Conservation (phyloP, 2,329 filamentous ascomycete species). For the Pestalotiopsis sp. region DNA sequence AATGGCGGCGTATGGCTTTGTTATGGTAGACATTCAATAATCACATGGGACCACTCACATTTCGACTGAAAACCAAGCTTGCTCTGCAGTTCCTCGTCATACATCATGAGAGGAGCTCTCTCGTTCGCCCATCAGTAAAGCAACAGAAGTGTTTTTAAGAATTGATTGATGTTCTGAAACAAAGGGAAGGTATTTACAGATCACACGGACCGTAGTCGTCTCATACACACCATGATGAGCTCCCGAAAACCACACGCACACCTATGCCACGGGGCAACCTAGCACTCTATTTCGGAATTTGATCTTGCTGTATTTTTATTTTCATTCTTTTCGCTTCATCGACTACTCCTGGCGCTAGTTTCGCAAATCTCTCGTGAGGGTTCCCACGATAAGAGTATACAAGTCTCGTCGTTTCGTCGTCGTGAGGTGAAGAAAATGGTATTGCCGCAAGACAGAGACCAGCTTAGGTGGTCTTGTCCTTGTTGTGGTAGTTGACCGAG, state of each 20-base stretch:
- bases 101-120: too few species aligned
- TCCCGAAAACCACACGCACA: background rate
- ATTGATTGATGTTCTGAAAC: constrained; percentile 7
- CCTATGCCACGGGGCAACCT: background rate
- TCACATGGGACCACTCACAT: background rate
- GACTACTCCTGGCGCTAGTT: background rate
- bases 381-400: background rate
- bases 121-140: too few species aligned
- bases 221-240: background rate
- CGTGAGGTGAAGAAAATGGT: background rate
- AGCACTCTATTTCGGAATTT: constrained; percentile 12
- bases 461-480: constrained; percentile 67
- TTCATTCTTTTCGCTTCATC: background rate
- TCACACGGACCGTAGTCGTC: background rate
- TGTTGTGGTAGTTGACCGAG: constrained; percentile 95
- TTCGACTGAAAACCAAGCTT: background rate
- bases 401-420: background rate
- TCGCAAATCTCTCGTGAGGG: background rate
- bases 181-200: constrained; percentile 18
- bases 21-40: background rate
- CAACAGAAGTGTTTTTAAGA: background rate
- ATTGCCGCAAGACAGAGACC: background rate
- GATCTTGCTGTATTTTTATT: background rate
- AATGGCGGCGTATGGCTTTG: background rate
- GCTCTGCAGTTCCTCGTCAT: too few species aligned